Base-by-base conservation (phyloP, 2,329 filamentous ascomycete species). In the Nemania serpens region DNA sequence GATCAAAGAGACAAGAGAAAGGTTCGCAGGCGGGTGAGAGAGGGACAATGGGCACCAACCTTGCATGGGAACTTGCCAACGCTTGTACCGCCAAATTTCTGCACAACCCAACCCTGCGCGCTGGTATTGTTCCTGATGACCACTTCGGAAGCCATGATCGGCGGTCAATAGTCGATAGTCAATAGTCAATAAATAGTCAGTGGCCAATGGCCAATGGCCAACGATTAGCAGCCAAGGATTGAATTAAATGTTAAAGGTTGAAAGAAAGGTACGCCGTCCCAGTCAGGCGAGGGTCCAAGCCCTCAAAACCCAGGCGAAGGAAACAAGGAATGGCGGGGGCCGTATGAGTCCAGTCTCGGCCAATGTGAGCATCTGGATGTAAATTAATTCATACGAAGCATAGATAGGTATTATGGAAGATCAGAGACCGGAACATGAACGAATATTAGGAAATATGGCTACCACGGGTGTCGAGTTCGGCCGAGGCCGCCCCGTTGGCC, bases 21-120 rank as follows among this genome's bases (percentile, higher is more conserved):
- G 18, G 34, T 10, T 4, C 41, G 17, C 20, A 20, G 47, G 33
- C 1, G 46, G 25, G 29, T 11, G 11, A 15, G 15, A 4, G 15
- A 36, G 46, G 33, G 15, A 48, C 59, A 65, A 74, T 65, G 79
- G 74, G 12, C 37, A 76, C 78, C 60, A 72, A 84, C 82, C 77
- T 89, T 89, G 68, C 86, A 84, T 54, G 93, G 89, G 71, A 96
- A 97, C 78, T 98, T 98, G 70, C 94, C 95, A 53, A 98, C 91
- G 73, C 91, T 96, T 54, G 94, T 99, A 53, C 94, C 94, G 64
- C 93, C 93, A 76, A 96, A 97, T 77, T 97, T 97, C 76, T 97
- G 93, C 52, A 97, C 90, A 33, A 96, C 83, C 93, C 93, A 97
- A 68, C 82, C 82, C 66, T 81, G 79, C 48, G 59, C 63, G 47